These are phyloP conservation scores for Rhodotorula sp. DNA, from an alignment of 1,284 basidiomycete genomes.

Conservation along the genomic window DNA sequence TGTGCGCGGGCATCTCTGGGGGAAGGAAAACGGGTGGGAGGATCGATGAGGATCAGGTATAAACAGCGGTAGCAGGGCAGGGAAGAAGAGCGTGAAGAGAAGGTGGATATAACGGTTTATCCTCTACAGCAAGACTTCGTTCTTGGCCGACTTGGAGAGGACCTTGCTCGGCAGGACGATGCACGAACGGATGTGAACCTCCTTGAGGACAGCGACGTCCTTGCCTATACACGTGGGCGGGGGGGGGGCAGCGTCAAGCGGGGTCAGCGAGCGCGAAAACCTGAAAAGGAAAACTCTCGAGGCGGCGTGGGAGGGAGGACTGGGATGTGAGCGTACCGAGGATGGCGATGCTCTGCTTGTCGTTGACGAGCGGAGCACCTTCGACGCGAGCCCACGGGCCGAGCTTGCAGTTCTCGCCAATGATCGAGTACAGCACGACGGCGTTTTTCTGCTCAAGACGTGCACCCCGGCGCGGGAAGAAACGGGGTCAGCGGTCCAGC, in stretches of 20 bases:
- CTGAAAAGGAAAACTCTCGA: background rate
- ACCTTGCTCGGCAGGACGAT: slow-evolving; percentile 57
- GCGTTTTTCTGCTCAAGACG: slow-evolving; percentile 50
- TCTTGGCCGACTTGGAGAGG: slow-evolving; percentile 51
- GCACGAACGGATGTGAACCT: slow-evolving; percentile 52
- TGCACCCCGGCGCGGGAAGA: too few relatives aligned
- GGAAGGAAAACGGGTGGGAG: too few relatives aligned
- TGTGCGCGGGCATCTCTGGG: too few relatives aligned
- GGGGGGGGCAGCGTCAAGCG: too few relatives aligned
- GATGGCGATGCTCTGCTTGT: slow-evolving; percentile 54
- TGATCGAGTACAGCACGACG: slow-evolving; percentile 54
- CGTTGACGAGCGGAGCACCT: slow-evolving; percentile 48
- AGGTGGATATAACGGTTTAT: background rate
- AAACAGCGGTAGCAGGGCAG: background rate
- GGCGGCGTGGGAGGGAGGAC: too few relatives aligned
- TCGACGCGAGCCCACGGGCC: slow-evolving; percentile 56
- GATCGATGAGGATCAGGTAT: background rate
- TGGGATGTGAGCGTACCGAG: slow-evolving; percentile 48
- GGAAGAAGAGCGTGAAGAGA: background rate
- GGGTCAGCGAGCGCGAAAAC: background rate
- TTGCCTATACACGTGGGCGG: slow-evolving; percentile 47
- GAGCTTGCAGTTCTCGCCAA: slow-evolving; percentile 51
- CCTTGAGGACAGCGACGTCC: slow-evolving; percentile 53
- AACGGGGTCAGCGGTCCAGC: background rate
- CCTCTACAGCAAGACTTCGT: slow-evolving; percentile 55